These are phyloP conservation scores for Penicillium goetzii DNA, from an alignment of 495 filamentous ascomycete species.

Conservation along the genomic window DNA sequence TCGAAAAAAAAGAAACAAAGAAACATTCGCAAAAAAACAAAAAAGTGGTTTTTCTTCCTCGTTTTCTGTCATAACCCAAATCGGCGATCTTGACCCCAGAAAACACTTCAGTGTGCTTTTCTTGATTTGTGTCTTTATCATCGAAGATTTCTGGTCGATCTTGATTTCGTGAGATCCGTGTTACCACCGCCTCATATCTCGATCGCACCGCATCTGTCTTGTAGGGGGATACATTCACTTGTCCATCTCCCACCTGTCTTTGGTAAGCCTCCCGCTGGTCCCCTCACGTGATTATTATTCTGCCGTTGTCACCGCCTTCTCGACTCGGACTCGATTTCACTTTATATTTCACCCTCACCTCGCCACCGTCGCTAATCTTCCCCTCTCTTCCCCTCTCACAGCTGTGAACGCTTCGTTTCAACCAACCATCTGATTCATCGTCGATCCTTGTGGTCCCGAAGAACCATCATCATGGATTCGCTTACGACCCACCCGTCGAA, in stretches of 20 bases:
- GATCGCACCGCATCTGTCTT: slow-evolving; percentile 18
- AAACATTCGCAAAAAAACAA: slow-evolving; percentile 24
- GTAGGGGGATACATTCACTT: slow-evolving; percentile 96
- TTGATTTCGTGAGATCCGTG: slow-evolving; percentile 20
- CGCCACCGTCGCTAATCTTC: slow-evolving; percentile 10
- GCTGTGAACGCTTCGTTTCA: slow-evolving; percentile 23
- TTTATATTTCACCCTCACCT: neutral
- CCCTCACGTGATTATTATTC: slow-evolving; percentile 13
- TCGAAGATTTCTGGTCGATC: slow-evolving; percentile 9
- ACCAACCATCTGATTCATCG: slow-evolving; percentile 18
- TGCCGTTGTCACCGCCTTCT: slow-evolving; percentile 17
- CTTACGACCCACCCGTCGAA: slow-evolving; percentile 88
- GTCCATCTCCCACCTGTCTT: slow-evolving; percentile 82
- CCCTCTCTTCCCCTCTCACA: neutral
- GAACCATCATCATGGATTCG: slow-evolving; percentile 64
- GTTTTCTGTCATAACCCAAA: slow-evolving; percentile 26
- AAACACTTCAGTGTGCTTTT: slow-evolving; percentile 56
- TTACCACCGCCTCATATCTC: slow-evolving; percentile 21
- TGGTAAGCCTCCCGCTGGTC: slow-evolving; percentile 59
- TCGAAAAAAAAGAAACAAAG: slow-evolving; percentile 25
- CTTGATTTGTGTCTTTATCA: slow-evolving; percentile 22
- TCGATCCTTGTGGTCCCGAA: neutral
- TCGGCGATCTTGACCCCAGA: slow-evolving; percentile 30
- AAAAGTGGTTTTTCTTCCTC: slow-evolving; percentile 28
- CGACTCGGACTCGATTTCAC: neutral